Evolutionary conservation across 768 basidiomycete species (phyloP), one percentile per base, ranked within the genome.

Genomic region (Lentinula sp.): DNA sequence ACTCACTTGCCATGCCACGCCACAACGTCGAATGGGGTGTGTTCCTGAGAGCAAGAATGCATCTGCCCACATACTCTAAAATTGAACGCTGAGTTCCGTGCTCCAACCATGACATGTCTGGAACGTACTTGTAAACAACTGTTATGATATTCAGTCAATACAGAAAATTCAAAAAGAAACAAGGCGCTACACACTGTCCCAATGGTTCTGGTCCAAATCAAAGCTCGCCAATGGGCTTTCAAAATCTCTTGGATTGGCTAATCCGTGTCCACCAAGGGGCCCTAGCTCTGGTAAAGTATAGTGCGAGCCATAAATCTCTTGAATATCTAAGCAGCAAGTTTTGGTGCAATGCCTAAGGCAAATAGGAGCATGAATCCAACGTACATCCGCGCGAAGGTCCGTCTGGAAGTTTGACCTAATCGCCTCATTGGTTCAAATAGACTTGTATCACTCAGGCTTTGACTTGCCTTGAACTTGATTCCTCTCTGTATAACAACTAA

Each of bases 21-120:
- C 32, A 88, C 86, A 43, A 88, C 86, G 67, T 88, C 87, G 69
- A 88, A 88, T 0, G 86, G 86, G 1, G 86, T 86, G 69, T 86
- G 83, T 48, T 83, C 79, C 63, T 87, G 85, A 43, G 73, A 71
- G 64, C 83, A 84, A 23, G 71, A 69, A 67, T 82, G 82, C 9
- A 84, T 69, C 69, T 82, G 73, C 15, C 85, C 85, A 57, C 78
- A 74, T 33, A 87, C 76, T 71, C 83, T 86, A 43, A 10, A n/a
- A 57, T 16, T 13, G 20, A 18, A 39, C 33, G 3, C 8, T 57
- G 13, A 41, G 18, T 35, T 39, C 18, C 41, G 8, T 32, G 8
- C 52, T 52, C 28, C 4, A 9, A 35, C 15, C 10, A 28, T 32
- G 57, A 55, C 42, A 36, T 23, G 20, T 20, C 28, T 23, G 9